These are phyloP conservation scores for Backusella tuberculispora DNA, from an alignment of 192 early-diverging fungal species.

Conservation along the genomic window DNA sequence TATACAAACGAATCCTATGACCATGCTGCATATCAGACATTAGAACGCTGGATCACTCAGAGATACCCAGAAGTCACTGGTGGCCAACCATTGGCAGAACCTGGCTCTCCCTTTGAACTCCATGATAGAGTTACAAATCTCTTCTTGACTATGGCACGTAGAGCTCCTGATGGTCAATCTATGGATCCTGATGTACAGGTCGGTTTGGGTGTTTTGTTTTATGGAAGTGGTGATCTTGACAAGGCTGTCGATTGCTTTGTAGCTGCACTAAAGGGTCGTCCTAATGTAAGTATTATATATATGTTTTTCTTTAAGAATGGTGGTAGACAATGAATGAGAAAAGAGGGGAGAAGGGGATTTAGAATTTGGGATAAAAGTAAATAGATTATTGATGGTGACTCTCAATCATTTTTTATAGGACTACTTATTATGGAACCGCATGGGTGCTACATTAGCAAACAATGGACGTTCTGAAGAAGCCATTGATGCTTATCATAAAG, in stretches of 20 bases:
- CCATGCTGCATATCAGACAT: slow-evolving; percentile 87
- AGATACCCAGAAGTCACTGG: slow-evolving; percentile 67
- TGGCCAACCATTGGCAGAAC: slow-evolving; percentile 25
- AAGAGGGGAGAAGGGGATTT: too few species aligned
- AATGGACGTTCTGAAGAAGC: slow-evolving; percentile 76
- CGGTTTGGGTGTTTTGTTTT: slow-evolving; percentile 96
- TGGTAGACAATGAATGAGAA: background rate
- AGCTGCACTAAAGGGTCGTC: slow-evolving; percentile 85
- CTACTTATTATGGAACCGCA: slow-evolving; percentile 95
- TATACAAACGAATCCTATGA: slow-evolving; percentile 97
- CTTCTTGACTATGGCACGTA: slow-evolving; percentile 80
- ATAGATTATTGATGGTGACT: background rate
- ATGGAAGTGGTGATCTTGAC: slow-evolving; percentile 89
- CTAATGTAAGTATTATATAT: slow-evolving; percentile 45
- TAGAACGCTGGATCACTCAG: slow-evolving; percentile 86
- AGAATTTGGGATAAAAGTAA: background rate
- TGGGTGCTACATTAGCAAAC: slow-evolving; percentile 99
- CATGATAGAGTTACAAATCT: slow-evolving; percentile 77
- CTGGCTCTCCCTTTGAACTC: slow-evolving; percentile 52
- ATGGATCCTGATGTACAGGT: slow-evolving; percentile 96
- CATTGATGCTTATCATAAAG: slow-evolving; percentile 94
- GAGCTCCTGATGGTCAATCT: slow-evolving; percentile 44
- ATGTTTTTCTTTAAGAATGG: background rate
- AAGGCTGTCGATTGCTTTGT: slow-evolving; percentile 99
- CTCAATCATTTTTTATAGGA: slow-evolving; percentile 51